phyloP scores from a whole-genome alignment of 345 rosid species.

The Carallia pectinifolia region DNA sequence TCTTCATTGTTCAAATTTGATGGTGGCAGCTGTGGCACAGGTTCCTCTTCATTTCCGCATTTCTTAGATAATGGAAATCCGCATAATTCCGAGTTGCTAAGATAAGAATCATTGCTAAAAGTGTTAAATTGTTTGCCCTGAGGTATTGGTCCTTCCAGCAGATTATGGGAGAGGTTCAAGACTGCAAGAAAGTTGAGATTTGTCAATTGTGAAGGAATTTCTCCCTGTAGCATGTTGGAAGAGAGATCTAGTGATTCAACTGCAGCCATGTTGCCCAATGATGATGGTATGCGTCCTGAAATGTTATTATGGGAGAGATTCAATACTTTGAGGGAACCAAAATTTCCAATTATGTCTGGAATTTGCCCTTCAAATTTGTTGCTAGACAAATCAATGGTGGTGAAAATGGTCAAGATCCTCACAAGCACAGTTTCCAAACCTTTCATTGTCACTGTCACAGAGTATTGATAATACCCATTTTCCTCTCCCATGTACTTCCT shows the following conservation, averaged over 20 bases:
- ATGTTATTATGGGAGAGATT: slow-evolving; percentile 17
- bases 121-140: not conserved
- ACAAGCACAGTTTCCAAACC: not conserved
- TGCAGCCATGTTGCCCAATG: slow-evolving; percentile 6
- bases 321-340: not conserved
- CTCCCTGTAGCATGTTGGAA: slow-evolving; percentile 19
- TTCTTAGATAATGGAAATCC: not conserved
- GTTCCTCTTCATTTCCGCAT: not conserved
- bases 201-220: slow-evolving; percentile 16
- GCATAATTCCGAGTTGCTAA: not conserved
- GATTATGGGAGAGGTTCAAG: not conserved
- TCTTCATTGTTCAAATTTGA: not conserved
- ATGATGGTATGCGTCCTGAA: not conserved
- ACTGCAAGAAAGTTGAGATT: not conserved
- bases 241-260: slow-evolving; percentile 28
- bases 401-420: slow-evolving; percentile 5
- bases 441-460: slow-evolving; percentile 4
- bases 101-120: not conserved
- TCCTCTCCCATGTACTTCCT: not conserved
- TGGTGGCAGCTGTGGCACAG: too few species aligned
- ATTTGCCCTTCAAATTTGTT: slow-evolving; percentile 12
- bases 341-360: not conserved
- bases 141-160: not conserved
- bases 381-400: slow-evolving; percentile 13
- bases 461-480: not conserved